A percentile compares a stretch with the other conserved stretches of the same genome.
These are phyloP conservation scores for Boletus subcaerulescens DNA, from an alignment of 768 basidiomycete species.

Conservation along the genomic window DNA sequence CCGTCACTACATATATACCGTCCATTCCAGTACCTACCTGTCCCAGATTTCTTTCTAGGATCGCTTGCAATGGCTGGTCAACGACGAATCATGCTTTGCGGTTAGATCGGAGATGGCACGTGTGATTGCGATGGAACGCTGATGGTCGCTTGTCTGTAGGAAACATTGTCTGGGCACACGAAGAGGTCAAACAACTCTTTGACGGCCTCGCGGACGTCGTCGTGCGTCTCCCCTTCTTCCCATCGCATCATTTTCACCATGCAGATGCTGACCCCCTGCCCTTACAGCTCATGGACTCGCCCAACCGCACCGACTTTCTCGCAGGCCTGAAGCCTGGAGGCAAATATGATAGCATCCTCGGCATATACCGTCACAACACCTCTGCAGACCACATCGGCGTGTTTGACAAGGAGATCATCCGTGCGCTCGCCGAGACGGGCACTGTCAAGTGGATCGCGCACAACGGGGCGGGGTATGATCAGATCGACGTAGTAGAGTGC, in stretches of 20 bases:
- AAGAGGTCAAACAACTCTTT: conserved; percentile 66
- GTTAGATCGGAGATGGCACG: conserved; percentile 15
- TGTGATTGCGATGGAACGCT: neutral
- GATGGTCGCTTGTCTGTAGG: conserved; percentile 37
- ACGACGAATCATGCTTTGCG: conserved; percentile 35
- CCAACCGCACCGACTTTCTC: conserved; percentile 66
- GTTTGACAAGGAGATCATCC: conserved; percentile 78
- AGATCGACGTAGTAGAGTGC: conserved; percentile 74
- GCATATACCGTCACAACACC: conserved; percentile 75
- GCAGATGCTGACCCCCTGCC: neutral
- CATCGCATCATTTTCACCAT: neutral
- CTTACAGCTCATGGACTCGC: conserved; percentile 51
- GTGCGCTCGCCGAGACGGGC: conserved; percentile 50
- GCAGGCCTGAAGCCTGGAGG: conserved; percentile 58
- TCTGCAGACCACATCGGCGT: conserved; percentile 65
- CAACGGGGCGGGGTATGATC: conserved; percentile 92
- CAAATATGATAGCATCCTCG: conserved; percentile 70
- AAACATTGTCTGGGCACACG: conserved; percentile 76
- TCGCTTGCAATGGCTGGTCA: conserved; percentile 13
- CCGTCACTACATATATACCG: neutral
- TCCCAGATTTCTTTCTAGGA: neutral
- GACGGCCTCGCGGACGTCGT: conserved; percentile 69
- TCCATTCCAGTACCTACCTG: neutral
- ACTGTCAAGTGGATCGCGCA: conserved; percentile 85
- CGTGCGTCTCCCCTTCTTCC: conserved; percentile 43